phyloP scores from a whole-genome alignment of 306 rosid species.

The Pachyrhizus erosus region DNA sequence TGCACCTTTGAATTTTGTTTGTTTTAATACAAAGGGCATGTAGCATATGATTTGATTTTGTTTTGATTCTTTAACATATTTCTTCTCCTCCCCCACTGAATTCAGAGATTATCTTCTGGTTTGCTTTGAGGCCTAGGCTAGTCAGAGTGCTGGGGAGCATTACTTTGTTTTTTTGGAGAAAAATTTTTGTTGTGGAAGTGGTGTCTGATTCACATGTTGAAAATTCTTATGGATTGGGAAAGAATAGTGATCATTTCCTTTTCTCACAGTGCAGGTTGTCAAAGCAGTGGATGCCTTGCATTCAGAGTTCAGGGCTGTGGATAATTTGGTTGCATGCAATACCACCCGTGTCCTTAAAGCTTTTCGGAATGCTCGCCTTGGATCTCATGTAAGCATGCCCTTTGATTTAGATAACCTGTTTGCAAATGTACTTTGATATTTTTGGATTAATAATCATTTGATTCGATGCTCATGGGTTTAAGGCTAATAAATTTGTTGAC shows the following conservation, averaged over 20 bases:
- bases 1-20: background rate
- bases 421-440: slow-evolving; percentile 4
- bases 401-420: slow-evolving; percentile 12
- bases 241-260: slow-evolving; percentile 33
- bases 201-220: slow-evolving; percentile 11
- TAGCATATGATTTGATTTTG: slow-evolving; percentile 1
- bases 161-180: background rate
- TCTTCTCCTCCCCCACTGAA: background rate
- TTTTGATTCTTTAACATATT: background rate
- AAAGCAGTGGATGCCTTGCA: slow-evolving; percentile 79
- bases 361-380: slow-evolving; percentile 84
- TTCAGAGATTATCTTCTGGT: background rate
- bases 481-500: background rate
- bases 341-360: slow-evolving; percentile 79
- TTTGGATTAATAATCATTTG: slow-evolving; percentile 2
- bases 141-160: background rate
- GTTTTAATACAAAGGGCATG: background rate
- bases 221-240: slow-evolving; percentile 14
- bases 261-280: slow-evolving; percentile 66
- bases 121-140: slow-evolving; percentile 7
- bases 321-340: slow-evolving; percentile 83
- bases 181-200: slow-evolving; percentile 17
- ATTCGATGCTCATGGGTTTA: background rate
- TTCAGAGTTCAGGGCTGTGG: slow-evolving; percentile 83
- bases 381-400: slow-evolving; percentile 73